Conservation (phyloP, 2,329 filamentous ascomycete species). For the Paramyrothecium sp. region DNA sequence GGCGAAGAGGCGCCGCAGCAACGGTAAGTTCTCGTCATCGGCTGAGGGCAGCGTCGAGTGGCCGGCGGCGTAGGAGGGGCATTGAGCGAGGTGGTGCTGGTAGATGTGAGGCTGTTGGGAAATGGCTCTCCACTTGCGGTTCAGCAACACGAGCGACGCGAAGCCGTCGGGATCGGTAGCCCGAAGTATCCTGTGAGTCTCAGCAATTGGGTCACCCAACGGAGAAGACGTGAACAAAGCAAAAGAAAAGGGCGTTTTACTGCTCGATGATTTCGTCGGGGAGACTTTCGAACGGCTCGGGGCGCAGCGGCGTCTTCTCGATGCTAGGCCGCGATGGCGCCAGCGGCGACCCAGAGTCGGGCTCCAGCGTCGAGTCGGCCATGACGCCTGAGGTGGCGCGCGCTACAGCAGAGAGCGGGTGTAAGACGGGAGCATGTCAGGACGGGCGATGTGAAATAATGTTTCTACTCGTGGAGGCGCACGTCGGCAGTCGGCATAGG, state of each 20-base stretch:
- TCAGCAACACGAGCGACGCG: conserved; percentile 64
- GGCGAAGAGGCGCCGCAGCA: conserved; percentile 64
- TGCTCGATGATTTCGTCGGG: conserved; percentile 70
- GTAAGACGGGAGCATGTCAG: conserved; percentile 7
- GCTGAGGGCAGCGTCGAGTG: conserved; percentile 38
- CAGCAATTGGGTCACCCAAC: conserved; percentile 6
- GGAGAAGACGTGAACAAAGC: neutral
- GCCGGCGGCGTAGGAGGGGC: conserved; percentile 56
- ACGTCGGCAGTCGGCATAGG: too few species aligned
- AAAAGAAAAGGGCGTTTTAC: conserved; percentile 39
- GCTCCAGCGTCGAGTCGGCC: conserved; percentile 23
- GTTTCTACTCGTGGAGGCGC: neutral
- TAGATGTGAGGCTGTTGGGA: conserved; percentile 65
- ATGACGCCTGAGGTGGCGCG: conserved; percentile 25
- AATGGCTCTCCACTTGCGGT: conserved; percentile 62
- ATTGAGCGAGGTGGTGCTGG: conserved; percentile 58
- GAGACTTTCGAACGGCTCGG: conserved; percentile 51
- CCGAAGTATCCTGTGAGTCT: conserved; percentile 53
- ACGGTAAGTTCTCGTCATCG: conserved; percentile 51
- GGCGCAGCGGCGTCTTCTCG: conserved; percentile 27
- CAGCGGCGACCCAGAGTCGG: conserved; percentile 17
- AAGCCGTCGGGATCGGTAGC: conserved; percentile 61
- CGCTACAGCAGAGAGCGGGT: conserved; percentile 18
- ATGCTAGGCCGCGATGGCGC: conserved; percentile 30
- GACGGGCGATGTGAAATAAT: neutral